phyloP scores from a whole-genome alignment of 1,284 basidiomycete species.

The Chiua sp. region DNA sequence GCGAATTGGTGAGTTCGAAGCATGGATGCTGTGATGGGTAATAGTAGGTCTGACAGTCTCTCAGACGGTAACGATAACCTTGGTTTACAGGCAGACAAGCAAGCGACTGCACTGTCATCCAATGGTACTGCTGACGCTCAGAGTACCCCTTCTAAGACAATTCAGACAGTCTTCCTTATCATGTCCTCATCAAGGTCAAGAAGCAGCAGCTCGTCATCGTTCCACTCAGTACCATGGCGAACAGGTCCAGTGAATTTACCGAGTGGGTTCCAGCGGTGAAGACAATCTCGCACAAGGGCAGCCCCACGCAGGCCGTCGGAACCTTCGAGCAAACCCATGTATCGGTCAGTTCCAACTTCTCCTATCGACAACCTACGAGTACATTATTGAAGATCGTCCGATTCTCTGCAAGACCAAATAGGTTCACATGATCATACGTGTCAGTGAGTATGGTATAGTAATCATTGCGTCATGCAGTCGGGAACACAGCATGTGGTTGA shows the following conservation, averaged over 20 bases:
- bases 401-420: slow-evolving; percentile 93
- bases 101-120: slow-evolving; percentile 12
- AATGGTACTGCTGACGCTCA: background rate
- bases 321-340: slow-evolving; percentile 76
- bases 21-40: slow-evolving; percentile 84
- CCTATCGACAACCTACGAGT: slow-evolving; percentile 97
- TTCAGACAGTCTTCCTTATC: slow-evolving; percentile 96
- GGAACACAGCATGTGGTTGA: slow-evolving; percentile 64
- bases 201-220: slow-evolving; percentile 96
- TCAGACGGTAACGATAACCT: slow-evolving; percentile 53
- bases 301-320: slow-evolving; percentile 81
- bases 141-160: slow-evolving; percentile 63
- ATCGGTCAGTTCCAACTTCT: slow-evolving; percentile 94
- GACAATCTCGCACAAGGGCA: slow-evolving; percentile 93
- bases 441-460: slow-evolving; percentile 51
- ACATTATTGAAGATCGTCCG: slow-evolving; percentile 98
- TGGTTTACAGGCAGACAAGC: slow-evolving; percentile 47
- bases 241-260: slow-evolving; percentile 97
- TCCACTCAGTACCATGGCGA: slow-evolving; percentile 99
- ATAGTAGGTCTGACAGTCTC: slow-evolving; percentile 69
- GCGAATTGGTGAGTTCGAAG: slow-evolving; percentile 89
- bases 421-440: slow-evolving; percentile 99
- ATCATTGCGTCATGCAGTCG: background rate
- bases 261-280: slow-evolving; percentile 95
- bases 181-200: slow-evolving; percentile 95